Evolutionary conservation across 768 basidiomycete species (phyloP), one percentile per base, ranked within the genome.

Genomic region (Lactarius hengduanensis): DNA sequence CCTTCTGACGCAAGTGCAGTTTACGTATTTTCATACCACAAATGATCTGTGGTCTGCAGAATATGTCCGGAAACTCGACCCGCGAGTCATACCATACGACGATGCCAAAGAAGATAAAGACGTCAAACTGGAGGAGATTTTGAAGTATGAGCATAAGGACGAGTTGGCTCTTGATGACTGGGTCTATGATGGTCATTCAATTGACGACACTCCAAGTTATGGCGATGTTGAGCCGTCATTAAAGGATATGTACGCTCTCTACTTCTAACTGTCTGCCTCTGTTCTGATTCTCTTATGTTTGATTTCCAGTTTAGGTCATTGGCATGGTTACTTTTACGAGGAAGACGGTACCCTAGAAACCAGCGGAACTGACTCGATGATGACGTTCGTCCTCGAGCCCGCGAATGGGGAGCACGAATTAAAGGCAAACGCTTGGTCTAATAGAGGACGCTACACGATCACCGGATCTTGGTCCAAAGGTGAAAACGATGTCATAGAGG

Each of bases 401-500:
- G 57, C 56, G 28, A 61, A 66, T 4, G 60, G 57, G 11, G 65
- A 62, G 16, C 55, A 26, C 40, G 28, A 62, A n/a, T 36, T 69
- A 36, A 66, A 66, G 34, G 68, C 61, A 30, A 47, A 40, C 26
- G 68, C 16, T 30, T 66, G 68, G 68, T 61, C 30, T 11, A 36
- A 36, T 22, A 66, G 57, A 40, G 68, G 68, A n/a, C 65, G 65
- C 20, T 71, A 60, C 60, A 57, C 47, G 6, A 62, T 73, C 4
- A 34, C 63, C 2, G 73, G 73, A 7, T 58, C 66, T 32, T 71
- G 69, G 58, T 63, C 50, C 5, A 43, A 55, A 26, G 65, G 57
- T 55, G 67, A 66, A 43, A 62, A 73, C 13, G 66, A 69, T 16
- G 20, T 32, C 18, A 15, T 63, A 1, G 47, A 65, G n/a, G 34